These are phyloP conservation scores for Penicillium coffeae DNA, from an alignment of 495 filamentous ascomycete genomes.

Conservation along the genomic window DNA sequence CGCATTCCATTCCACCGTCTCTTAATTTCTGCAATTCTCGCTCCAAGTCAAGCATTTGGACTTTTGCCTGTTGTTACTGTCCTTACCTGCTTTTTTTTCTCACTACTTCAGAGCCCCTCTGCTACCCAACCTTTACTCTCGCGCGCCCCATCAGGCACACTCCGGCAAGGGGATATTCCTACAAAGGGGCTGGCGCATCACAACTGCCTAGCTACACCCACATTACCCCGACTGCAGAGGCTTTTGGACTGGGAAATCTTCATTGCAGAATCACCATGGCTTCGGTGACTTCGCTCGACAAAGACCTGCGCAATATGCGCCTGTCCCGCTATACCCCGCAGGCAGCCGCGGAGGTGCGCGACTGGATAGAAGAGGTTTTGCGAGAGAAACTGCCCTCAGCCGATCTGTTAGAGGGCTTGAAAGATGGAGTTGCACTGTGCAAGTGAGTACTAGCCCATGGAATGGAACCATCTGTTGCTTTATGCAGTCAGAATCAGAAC, in stretches of 20 bases:
- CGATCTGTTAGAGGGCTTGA: slow-evolving; percentile 81
- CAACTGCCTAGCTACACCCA: not conserved
- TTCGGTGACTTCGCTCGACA: slow-evolving; percentile 89
- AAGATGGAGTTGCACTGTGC: slow-evolving; percentile 89
- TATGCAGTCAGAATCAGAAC: slow-evolving; percentile 3
- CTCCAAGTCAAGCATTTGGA: not conserved
- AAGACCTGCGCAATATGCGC: slow-evolving; percentile 90
- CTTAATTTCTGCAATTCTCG: slow-evolving; percentile 7
- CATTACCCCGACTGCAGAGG: not conserved
- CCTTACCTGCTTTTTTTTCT: not conserved
- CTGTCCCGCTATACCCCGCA: slow-evolving; percentile 90
- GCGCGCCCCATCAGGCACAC: slow-evolving; percentile 23
- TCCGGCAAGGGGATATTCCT: slow-evolving; percentile 19
- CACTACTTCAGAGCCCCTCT: slow-evolving; percentile 4
- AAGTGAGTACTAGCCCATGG: slow-evolving; percentile 53
- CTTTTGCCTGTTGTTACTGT: not conserved
- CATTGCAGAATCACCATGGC: slow-evolving; percentile 59
- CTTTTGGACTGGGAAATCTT: not conserved
- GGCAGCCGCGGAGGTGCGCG: slow-evolving; percentile 78
- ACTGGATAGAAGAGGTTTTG: slow-evolving; percentile 85
- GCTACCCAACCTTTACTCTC: slow-evolving; percentile 24
- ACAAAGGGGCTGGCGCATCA: not conserved
- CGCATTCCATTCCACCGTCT: slow-evolving; percentile 23
- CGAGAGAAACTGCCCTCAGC: slow-evolving; percentile 63
- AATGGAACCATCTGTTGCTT: not conserved